Conservation (phyloP, 345 rosid species). For the Moricandia moricandioides region DNA sequence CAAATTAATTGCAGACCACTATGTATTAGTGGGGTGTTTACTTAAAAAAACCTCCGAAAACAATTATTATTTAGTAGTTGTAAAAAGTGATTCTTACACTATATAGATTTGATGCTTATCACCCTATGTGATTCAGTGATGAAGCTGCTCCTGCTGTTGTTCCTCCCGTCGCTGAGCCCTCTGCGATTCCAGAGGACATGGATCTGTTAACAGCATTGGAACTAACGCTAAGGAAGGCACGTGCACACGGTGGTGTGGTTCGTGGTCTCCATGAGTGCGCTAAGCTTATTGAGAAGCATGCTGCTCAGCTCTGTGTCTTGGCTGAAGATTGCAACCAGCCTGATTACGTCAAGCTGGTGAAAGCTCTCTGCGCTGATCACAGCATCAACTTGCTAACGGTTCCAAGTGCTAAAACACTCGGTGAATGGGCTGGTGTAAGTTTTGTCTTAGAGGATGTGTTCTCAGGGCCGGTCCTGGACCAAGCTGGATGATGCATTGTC, state of each 20-base stretch:
- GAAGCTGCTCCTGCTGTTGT: slow-evolving; percentile 51
- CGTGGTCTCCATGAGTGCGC: slow-evolving; percentile 80
- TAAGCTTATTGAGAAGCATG: slow-evolving; percentile 74
- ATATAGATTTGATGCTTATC: neutral
- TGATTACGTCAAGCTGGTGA: slow-evolving; percentile 70
- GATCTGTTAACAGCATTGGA: slow-evolving; percentile 71
- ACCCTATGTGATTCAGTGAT: slow-evolving; percentile 42
- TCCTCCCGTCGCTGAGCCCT: slow-evolving; percentile 44
- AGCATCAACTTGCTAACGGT: slow-evolving; percentile 57
- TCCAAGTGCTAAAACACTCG: slow-evolving; percentile 82
- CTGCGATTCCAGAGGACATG: slow-evolving; percentile 61
- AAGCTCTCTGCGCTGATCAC: slow-evolving; percentile 77
- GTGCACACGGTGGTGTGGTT: slow-evolving; percentile 66
- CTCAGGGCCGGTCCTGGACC: too few relatives aligned
- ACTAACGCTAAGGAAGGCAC: slow-evolving; percentile 67
- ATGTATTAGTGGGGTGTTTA: too few relatives aligned
- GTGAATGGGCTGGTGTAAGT: slow-evolving; percentile 98
- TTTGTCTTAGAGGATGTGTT: too few relatives aligned
- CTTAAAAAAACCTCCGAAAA: too few relatives aligned
- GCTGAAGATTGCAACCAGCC: slow-evolving; percentile 89
- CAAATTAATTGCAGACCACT: too few relatives aligned
- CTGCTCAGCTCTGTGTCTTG: slow-evolving; percentile 67
- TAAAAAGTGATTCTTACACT: too few relatives aligned
- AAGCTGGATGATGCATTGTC: too few relatives aligned
- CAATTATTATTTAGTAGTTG: too few relatives aligned